Percentiles rank a stretch among this genome's conserved stretches.
Conservation (phyloP, 441 rosid genomes). For the Corymbia citriodora region DNA sequence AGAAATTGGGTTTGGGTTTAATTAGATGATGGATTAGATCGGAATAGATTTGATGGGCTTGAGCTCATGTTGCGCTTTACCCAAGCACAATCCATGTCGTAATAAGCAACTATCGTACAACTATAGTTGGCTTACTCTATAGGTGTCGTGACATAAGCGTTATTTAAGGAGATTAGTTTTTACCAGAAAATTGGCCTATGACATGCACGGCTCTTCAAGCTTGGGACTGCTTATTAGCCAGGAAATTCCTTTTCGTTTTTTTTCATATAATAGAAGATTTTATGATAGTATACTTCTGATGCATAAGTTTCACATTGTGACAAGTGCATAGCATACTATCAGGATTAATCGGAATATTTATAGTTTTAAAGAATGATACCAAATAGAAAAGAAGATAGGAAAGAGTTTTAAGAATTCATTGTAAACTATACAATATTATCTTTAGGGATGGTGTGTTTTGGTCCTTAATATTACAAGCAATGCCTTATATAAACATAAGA, state of each 20-base stretch:
- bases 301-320: too few relatives aligned
- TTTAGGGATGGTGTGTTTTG: neutral
- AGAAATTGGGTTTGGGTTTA: neutral
- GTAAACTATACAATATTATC: neutral
- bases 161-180: neutral
- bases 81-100: neutral
- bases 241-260: too few relatives aligned
- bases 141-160: neutral
- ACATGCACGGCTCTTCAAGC: too few relatives aligned
- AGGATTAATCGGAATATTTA: too few relatives aligned
- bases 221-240: too few relatives aligned
- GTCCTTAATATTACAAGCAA: neutral
- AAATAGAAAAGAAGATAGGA: too few relatives aligned
- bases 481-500: neutral
- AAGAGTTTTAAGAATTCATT: too few relatives aligned
- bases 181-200: too few relatives aligned
- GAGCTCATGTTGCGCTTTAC: neutral
- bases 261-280: too few relatives aligned
- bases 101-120: neutral
- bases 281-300: too few relatives aligned
- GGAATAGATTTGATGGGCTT: neutral
- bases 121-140: neutral
- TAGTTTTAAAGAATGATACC: too few relatives aligned
- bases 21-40: neutral
- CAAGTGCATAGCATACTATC: too few relatives aligned